Evolutionary conservation across 2,329 filamentous ascomycete genomes (phyloP).

Genomic region (Hirsutella thompsonii): DNA sequence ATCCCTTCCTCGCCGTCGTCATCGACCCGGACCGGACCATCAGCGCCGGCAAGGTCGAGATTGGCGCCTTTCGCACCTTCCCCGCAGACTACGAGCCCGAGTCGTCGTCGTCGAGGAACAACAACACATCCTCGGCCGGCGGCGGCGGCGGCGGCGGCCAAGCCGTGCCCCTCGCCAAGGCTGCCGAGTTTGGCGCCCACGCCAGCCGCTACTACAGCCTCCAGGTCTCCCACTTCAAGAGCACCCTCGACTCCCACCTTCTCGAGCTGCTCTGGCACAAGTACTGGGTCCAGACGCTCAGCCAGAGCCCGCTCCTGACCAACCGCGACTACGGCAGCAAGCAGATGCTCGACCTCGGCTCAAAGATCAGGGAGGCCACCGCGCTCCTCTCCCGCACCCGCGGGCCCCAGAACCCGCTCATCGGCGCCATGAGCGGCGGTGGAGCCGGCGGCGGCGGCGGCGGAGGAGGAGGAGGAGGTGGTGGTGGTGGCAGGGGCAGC

Average conservation of each 20-base stretch:
- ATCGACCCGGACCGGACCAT: slow-evolving; percentile 95
- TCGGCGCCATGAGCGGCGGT: slow-evolving; percentile 6
- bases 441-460: slow-evolving; percentile 12
- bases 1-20: slow-evolving; percentile 91
- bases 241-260: slow-evolving; percentile 73
- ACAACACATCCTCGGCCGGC: no score
- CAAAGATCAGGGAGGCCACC: slow-evolving; percentile 62
- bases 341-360: slow-evolving; percentile 78
- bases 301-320: slow-evolving; percentile 77
- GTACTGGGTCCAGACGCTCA: slow-evolving; percentile 96
- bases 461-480: slow-evolving; percentile 11
- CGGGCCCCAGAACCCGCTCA: slow-evolving; percentile 11
- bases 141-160: slow-evolving; percentile 41
- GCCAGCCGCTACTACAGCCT: slow-evolving; percentile 82
- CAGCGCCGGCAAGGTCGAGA: slow-evolving; percentile 88
- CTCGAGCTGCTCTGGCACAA: slow-evolving; percentile 94
- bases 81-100: slow-evolving; percentile 56
- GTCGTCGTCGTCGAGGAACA: neutral
- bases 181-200: slow-evolving; percentile 91
- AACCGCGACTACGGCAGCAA: slow-evolving; percentile 90
- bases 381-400: slow-evolving; percentile 13
- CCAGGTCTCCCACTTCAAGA: slow-evolving; percentile 90
- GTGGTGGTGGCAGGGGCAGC: slow-evolving; percentile 9
- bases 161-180: slow-evolving; percentile 82
- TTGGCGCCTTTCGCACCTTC: slow-evolving; percentile 90